Conservation (phyloP, 129 eudicot genomes). For the Dittrichia graveolens region DNA sequence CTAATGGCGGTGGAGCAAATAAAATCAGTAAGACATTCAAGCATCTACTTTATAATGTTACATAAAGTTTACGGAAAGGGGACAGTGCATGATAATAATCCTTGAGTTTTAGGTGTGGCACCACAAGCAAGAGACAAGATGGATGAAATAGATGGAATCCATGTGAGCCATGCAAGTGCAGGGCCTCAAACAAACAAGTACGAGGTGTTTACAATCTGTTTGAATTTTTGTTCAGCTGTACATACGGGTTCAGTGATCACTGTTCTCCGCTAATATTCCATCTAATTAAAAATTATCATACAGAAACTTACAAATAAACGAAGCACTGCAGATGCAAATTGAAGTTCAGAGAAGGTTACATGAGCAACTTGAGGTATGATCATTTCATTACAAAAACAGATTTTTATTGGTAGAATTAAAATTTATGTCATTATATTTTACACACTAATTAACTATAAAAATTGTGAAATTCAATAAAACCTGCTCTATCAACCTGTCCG, state of each 20-base stretch:
- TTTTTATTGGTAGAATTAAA: not conserved
- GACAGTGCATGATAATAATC: slow-evolving; percentile 16
- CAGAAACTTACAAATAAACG: slow-evolving; percentile 73
- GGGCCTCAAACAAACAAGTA: slow-evolving; percentile 73
- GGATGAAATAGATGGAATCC: slow-evolving; percentile 50
- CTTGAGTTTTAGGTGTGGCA: slow-evolving; percentile 34
- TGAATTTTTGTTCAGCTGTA: slow-evolving; percentile 12
- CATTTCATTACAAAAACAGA: not conserved
- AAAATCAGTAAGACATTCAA: slow-evolving; percentile 53
- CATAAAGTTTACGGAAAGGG: not conserved
- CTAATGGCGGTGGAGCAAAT: slow-evolving; percentile 50
- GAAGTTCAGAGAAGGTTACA: slow-evolving; percentile 82
- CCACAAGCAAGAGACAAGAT: slow-evolving; percentile 41
- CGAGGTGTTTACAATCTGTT: slow-evolving; percentile 6
- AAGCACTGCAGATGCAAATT: slow-evolving; percentile 88
- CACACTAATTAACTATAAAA: not conserved
- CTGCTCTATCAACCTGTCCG: not conserved
- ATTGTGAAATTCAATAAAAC: too few species aligned
- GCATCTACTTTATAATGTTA: not conserved
- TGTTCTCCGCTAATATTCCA: not conserved
- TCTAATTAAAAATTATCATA: slow-evolving; percentile 18
- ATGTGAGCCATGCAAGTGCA: slow-evolving; percentile 43
- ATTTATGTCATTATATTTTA: not conserved
- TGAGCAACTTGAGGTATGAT: slow-evolving; percentile 94
- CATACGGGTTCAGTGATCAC: slow-evolving; percentile 8